These are phyloP conservation scores for Rosa multiflora DNA, from an alignment of 306 rosid genomes.

Conservation along the genomic window DNA sequence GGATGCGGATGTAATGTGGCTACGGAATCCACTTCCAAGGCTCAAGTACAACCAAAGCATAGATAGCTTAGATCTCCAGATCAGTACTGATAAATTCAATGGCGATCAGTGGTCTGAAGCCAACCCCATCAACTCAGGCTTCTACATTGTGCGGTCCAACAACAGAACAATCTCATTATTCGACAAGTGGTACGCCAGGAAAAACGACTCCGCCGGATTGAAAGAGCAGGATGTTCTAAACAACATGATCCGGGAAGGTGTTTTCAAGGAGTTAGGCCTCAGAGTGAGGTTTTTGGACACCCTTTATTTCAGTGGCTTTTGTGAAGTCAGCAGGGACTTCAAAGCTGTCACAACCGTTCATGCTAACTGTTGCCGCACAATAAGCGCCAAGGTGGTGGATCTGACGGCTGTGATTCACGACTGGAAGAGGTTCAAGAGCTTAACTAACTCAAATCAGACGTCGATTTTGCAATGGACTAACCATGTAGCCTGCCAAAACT, in stretches of 20 bases:
- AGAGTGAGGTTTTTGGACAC: conserved; percentile 25
- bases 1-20: conserved; percentile 44
- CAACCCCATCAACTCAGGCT: conserved; percentile 42
- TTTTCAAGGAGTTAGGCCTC: conserved; percentile 9
- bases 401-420: conserved; percentile 21
- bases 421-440: conserved; percentile 26
- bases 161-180: conserved; percentile 32
- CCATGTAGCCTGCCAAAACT: background rate
- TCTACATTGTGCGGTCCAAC: conserved; percentile 37
- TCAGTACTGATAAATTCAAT: conserved; percentile 30
- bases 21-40: conserved; percentile 36
- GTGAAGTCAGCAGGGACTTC: conserved; percentile 31
- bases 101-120: conserved; percentile 25
- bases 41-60: conserved; percentile 23
- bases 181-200: conserved; percentile 27
- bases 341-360: conserved; percentile 26
- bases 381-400: conserved; percentile 26
- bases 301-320: conserved; percentile 35
- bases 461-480: conserved; percentile 13
- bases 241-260: conserved; percentile 20
- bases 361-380: conserved; percentile 36
- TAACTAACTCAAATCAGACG: background rate
- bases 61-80: conserved; percentile 25
- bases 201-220: conserved; percentile 9
- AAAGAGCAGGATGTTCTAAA: conserved; percentile 33